These are phyloP conservation scores for Pseudogymnoascus sp. DNA, from an alignment of 2,329 filamentous ascomycete species.

Conservation along the genomic window DNA sequence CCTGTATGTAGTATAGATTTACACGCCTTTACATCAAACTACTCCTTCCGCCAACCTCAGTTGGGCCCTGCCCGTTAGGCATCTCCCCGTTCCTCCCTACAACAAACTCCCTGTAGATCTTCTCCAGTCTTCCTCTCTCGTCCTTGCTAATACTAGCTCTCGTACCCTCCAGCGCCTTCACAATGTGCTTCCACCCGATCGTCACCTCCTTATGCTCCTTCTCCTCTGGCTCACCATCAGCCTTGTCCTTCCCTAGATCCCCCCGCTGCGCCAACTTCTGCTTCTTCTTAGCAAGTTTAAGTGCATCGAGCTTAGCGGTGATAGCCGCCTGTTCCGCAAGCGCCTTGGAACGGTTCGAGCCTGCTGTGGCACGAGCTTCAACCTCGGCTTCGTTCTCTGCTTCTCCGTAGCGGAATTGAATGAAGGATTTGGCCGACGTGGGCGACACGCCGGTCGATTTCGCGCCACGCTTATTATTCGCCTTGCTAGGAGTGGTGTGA, in stretches of 20 bases:
- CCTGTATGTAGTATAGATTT: background rate
- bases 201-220: slow-evolving; percentile 58
- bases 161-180: slow-evolving; percentile 67
- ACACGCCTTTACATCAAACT: slow-evolving; percentile 66
- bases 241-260: slow-evolving; percentile 19
- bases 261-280: slow-evolving; percentile 21
- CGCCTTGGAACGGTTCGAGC: slow-evolving; percentile 42
- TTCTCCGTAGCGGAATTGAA: slow-evolving; percentile 76
- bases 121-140: slow-evolving; percentile 64
- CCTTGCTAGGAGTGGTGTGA: slow-evolving; percentile 24
- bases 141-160: slow-evolving; percentile 73
- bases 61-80: slow-evolving; percentile 84
- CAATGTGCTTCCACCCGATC: slow-evolving; percentile 76
- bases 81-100: slow-evolving; percentile 90
- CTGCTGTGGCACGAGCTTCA: slow-evolving; percentile 31
- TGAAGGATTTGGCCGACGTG: slow-evolving; percentile 45
- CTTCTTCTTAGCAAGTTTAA: slow-evolving; percentile 58
- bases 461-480: slow-evolving; percentile 18
- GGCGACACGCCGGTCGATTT: slow-evolving; percentile 11
- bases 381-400: slow-evolving; percentile 40
- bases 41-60: slow-evolving; percentile 83
- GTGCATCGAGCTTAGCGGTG: slow-evolving; percentile 68
- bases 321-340: slow-evolving; percentile 74
- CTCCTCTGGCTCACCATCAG: slow-evolving; percentile 15
- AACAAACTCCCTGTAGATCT: slow-evolving; percentile 89